These are phyloP conservation scores for Pythium apleroticum DNA, from an alignment of 352 stramenopile genomes.

Conservation along the genomic window DNA sequence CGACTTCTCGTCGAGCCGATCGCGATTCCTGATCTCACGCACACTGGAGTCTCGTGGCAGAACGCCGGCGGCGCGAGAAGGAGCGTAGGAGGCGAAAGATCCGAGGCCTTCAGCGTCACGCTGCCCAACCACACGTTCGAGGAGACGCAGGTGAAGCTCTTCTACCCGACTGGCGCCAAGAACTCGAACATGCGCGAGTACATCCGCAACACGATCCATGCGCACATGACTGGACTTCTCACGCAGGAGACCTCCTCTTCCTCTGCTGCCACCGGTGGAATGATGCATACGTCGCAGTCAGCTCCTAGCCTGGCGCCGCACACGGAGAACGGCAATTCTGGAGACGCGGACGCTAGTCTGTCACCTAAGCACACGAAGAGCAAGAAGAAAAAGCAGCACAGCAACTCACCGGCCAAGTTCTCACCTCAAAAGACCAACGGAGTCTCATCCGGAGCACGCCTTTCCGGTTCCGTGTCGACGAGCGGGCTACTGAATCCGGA, in stretches of 20 bases:
- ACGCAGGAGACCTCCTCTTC: neutral
- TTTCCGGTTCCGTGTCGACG: slow-evolving; percentile 22
- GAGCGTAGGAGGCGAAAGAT: neutral
- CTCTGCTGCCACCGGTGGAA: neutral
- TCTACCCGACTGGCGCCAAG: slow-evolving; percentile 71
- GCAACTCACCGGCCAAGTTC: slow-evolving; percentile 13
- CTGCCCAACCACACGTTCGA: slow-evolving; percentile 35
- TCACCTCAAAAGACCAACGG: slow-evolving; percentile 6
- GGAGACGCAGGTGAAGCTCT: slow-evolving; percentile 50
- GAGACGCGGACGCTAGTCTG: neutral
- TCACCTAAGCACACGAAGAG: neutral
- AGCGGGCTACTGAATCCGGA: slow-evolving; percentile 49
- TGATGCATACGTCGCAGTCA: slow-evolving; percentile 16
- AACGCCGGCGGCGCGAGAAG: neutral
- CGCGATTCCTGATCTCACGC: slow-evolving; percentile 53
- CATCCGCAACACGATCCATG: slow-evolving; percentile 59
- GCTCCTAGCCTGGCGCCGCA: slow-evolving; percentile 10
- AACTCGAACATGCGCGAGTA: slow-evolving; percentile 72
- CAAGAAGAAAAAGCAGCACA: slow-evolving; percentile 9
- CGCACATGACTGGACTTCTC: slow-evolving; percentile 27
- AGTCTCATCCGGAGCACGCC: slow-evolving; percentile 4
- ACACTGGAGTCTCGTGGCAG: slow-evolving; percentile 46
- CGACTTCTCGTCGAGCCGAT: slow-evolving; percentile 64
- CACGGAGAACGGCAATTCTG: neutral
- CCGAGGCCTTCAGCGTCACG: slow-evolving; percentile 24